Conservation (phyloP, 2,329 filamentous ascomycete genomes). For the Cadophora malorum region DNA sequence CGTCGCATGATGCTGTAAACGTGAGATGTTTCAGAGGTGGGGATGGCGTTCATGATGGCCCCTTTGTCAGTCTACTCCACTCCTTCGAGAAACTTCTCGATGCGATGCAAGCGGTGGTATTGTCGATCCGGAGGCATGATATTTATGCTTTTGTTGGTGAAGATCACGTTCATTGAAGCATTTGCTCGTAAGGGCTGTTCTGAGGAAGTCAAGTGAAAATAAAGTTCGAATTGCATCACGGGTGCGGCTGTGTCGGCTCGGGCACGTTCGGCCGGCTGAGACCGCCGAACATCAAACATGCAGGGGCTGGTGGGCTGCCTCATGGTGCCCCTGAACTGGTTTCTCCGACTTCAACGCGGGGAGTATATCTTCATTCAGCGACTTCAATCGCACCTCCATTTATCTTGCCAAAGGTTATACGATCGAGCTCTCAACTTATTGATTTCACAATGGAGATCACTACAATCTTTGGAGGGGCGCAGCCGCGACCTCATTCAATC, state of each 20-base stretch:
- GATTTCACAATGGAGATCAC: too few relatives aligned
- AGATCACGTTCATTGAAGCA: not conserved
- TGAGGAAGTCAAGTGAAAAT: not conserved
- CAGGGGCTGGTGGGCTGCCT: not conserved
- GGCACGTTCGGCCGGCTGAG: not conserved
- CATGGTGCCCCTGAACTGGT: not conserved
- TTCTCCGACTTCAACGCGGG: not conserved
- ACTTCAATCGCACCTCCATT: not conserved
- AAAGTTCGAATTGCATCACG: not conserved
- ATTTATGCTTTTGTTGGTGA: not conserved
- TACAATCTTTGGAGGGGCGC: too few relatives aligned
- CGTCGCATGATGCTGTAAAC: slow-evolving; percentile 1
- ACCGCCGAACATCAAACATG: not conserved
- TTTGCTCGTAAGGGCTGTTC: too few relatives aligned
- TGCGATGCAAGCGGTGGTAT: not conserved
- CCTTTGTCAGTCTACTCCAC: not conserved
- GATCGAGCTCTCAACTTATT: not conserved
- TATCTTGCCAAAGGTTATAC: not conserved
- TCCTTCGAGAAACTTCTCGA: slow-evolving; percentile 7
- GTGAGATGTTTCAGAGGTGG: not conserved
- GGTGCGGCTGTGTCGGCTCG: not conserved
- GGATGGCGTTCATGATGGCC: not conserved
- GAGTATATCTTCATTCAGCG: not conserved
- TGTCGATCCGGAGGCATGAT: too few relatives aligned
- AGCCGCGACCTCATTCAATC: too few relatives aligned